Evolutionary conservation across 495 filamentous ascomycete species (phyloP), one percentile per base, ranked within the genome.

Genomic region (Monascus purpureus): DNA sequence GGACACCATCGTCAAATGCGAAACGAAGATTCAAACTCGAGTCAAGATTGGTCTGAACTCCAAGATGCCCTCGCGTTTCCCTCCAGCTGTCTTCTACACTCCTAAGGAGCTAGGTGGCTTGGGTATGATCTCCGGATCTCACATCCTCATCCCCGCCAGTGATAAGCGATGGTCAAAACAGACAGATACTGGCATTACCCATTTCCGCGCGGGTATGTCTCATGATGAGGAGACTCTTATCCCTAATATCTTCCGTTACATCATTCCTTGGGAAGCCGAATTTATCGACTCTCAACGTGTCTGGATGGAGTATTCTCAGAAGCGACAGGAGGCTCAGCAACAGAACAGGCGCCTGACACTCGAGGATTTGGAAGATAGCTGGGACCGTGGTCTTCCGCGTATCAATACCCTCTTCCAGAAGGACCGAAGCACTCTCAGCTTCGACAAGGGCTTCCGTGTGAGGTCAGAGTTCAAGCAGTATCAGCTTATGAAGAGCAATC

Each of bases 371-470:
- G 92, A 99, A 44, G 92, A 99, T 54, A 94, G 86, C 59, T 99
- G 92, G 92, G 92, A 99, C 53, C 82, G 92, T 40, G 92, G 92
- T 59, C 65, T 99, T 37, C 92, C 92, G 8, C 84, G 92, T 61
- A 99, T 99, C 61, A 99, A 99, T 52, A 99, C 92, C 0, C 70
- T 99, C 7, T 99, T 99, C 73, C 92, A 99, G 56, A 99, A 99
- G 55, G 92, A 99, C 46, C 72, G 92, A 41, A 94, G 86, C 56
- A 99, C 92, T 0, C 67, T 99, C 37, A 92, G 83, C 47, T 99
- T 99, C 50, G 92, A 99, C 63, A 99, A 99, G 60, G 92, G 92
- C 26, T 96, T 95, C 74, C 80, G 92, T 43, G 76, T 90, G 17
- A 70, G 92, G 20, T 84, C 87, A 16, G 92, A 99, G 61, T 99